Evolutionary conservation across 2,329 filamentous ascomycete species (phyloP), one percentile per base, ranked within the genome.

Genomic region (Claviceps monticola): DNA sequence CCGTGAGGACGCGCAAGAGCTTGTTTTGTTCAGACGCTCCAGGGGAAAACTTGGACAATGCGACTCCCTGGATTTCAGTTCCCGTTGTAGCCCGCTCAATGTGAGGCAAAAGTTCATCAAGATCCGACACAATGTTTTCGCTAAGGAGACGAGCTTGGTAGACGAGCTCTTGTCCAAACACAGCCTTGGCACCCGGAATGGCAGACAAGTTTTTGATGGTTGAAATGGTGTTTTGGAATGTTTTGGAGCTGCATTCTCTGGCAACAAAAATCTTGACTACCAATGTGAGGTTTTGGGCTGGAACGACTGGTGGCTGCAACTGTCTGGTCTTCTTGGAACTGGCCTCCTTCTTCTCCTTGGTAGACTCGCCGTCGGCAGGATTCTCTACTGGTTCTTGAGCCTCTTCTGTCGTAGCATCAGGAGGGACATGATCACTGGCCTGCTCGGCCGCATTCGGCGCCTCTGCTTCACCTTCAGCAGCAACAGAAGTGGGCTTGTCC

Each of bases 121-220:
- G 79, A 62, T 97, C 91, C 3, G 78, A 72, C 9, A 96, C 76
- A 54, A 97, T 95, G 51, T 86, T 84, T 60, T 88, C 82, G 59
- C 88, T 95, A 29, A 98, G 73, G 48, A 81, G 74, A 60, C 91
- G 86, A 48, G 93, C 90, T 67, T 96, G 91, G 48, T 80, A 78
- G 53, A 95, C 87, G 49, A 98, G 77, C 68, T 98, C 91, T 58
- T 86, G 83, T n/a, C 93, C 93, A 65, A 98, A 97, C 11, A 88
- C 77, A 50, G 86, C 80, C 68, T 94, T 93, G 17, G 91, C 89
- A 13, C 86, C 88, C 16, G 91, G 89, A 55, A 98, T 93, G 41
- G 87, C 84, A 5, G 90, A 97, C 44, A 98, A 77, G 62, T 97
- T 96, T 71, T 95, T 97, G 73, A 98, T 95, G n/a, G 94, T 94